Conservation (phyloP, 768 basidiomycete species). For the Russula ochroleuca region DNA sequence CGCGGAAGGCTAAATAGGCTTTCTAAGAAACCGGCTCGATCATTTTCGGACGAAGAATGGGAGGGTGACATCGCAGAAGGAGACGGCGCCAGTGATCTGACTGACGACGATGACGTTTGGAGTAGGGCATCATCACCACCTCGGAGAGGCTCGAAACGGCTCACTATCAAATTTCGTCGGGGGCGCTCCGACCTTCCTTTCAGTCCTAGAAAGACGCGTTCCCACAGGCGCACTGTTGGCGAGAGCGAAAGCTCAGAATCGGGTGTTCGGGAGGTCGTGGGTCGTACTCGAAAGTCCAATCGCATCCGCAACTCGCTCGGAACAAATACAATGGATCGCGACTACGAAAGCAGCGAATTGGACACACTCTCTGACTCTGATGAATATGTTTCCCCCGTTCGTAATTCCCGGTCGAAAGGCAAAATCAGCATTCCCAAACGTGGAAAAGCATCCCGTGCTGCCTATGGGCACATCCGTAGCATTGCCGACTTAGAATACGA, state of each 20-base stretch:
- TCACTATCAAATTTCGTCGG: constrained; percentile 16
- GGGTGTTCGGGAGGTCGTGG: constrained; percentile 21
- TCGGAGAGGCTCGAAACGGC: constrained; percentile 26
- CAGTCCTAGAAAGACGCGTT: constrained; percentile 61
- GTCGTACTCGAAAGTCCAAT: constrained; percentile 45
- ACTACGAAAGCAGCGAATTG: constrained; percentile 29
- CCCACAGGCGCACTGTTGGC: constrained; percentile 36
- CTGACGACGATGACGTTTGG: constrained; percentile 26
- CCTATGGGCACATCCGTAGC: constrained; percentile 46
- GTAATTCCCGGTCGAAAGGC: constrained; percentile 34
- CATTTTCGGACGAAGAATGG: constrained; percentile 37
- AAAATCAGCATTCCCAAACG: constrained; percentile 34
- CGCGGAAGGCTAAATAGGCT: constrained; percentile 21
- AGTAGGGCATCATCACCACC: constrained; percentile 8
- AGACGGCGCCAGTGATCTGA: constrained; percentile 16
- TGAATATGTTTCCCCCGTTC: constrained; percentile 34
- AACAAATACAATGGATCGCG: constrained; percentile 33
- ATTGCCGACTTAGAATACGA: constrained; percentile 42
- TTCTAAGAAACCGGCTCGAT: constrained; percentile 7
- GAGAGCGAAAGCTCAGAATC: constrained; percentile 39
- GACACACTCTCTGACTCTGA: constrained; percentile 17
- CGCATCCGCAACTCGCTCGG: constrained; percentile 42
- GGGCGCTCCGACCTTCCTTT: constrained; percentile 48
- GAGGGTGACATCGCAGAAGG: constrained; percentile 30
- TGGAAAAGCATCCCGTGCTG: constrained; percentile 41